Percentiles rank a stretch among this genome's conserved stretches.
Evolutionary conservation across 345 rosid species (phyloP).

Genomic region (Aquilaria sinensis): DNA sequence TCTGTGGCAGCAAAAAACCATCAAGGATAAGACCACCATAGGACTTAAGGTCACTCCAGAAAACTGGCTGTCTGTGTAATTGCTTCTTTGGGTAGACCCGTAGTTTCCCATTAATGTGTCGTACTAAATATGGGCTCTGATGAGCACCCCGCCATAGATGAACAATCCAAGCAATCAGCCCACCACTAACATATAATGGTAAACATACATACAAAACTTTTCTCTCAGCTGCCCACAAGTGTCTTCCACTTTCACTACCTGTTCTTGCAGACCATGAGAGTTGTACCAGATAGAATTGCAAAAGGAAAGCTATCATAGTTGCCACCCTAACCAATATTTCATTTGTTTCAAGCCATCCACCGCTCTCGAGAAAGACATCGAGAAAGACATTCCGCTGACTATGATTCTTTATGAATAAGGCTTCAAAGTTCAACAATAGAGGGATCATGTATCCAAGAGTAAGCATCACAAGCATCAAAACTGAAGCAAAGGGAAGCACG

Average conservation of each 20-base stretch:
- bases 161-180: conserved; percentile 55
- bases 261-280: conserved; percentile 64
- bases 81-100: neutral
- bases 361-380: conserved; percentile 58
- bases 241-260: conserved; percentile 25
- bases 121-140: conserved; percentile 20
- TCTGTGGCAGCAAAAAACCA: conserved; percentile 75
- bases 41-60: conserved; percentile 62
- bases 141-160: conserved; percentile 29
- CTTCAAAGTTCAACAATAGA: conserved; percentile 70
- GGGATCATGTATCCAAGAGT: conserved; percentile 81
- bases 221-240: conserved; percentile 60
- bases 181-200: conserved; percentile 62
- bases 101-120: neutral
- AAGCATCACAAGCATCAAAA: conserved; percentile 54
- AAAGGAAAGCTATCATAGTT: conserved; percentile 78
- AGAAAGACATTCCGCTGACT: conserved; percentile 45
- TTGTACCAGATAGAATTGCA: conserved; percentile 75
- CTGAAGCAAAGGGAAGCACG: conserved; percentile 60
- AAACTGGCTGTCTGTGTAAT: conserved; percentile 33
- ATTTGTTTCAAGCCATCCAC: conserved; percentile 83
- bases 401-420: conserved; percentile 38
- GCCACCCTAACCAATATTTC: conserved; percentile 76
- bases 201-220: conserved; percentile 45
- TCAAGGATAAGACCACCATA: conserved; percentile 80